A percentile compares a stretch with the other conserved stretches of the same genome.
Evolutionary conservation across 441 rosid genomes (phyloP).

Genomic region (Pelargonium cotyledonis): DNA sequence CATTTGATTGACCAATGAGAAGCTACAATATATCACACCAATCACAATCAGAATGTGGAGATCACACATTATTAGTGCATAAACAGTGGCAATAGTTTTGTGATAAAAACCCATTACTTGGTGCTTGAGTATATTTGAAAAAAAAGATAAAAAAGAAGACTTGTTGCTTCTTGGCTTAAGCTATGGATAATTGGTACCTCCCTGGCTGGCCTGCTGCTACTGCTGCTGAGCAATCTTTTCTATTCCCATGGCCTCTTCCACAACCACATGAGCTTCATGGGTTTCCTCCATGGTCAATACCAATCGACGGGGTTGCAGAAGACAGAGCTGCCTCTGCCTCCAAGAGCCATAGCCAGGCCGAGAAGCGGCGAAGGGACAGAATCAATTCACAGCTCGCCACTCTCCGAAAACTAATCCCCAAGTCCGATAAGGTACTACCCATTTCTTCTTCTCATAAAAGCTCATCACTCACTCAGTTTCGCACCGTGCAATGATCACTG

Average conservation of each 20-base stretch:
- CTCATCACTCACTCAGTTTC: neutral
- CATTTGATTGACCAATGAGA: constrained; percentile 27
- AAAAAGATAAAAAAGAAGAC: neutral
- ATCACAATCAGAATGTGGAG: constrained; percentile 29
- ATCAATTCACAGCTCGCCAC: constrained; percentile 76
- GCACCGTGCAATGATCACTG: neutral
- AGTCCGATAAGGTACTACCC: constrained; percentile 70
- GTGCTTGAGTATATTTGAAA: neutral
- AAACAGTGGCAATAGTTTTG: constrained; percentile 27
- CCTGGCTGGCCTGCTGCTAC: constrained; percentile 26
- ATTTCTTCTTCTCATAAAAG: neutral
- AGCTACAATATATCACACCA: constrained; percentile 39
- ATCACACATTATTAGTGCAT: constrained; percentile 37
- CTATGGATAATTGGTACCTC: constrained; percentile 31
- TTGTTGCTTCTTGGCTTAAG: neutral
- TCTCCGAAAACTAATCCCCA: constrained; percentile 77
- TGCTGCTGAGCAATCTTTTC: constrained; percentile 25
- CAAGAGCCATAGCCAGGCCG: constrained; percentile 84
- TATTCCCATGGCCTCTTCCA: constrained; percentile 33
- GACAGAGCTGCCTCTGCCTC: constrained; percentile 47
- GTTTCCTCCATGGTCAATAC: constrained; percentile 28
- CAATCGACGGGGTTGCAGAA: constrained; percentile 30
- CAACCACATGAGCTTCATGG: constrained; percentile 23
- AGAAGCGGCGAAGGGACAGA: constrained; percentile 83
- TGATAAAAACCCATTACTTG: constrained; percentile 17